A percentile compares a stretch with the other conserved stretches of the same genome.
phyloP scores from a whole-genome alignment of 2,329 filamentous ascomycete species.

The Penicillium thymicola region DNA sequence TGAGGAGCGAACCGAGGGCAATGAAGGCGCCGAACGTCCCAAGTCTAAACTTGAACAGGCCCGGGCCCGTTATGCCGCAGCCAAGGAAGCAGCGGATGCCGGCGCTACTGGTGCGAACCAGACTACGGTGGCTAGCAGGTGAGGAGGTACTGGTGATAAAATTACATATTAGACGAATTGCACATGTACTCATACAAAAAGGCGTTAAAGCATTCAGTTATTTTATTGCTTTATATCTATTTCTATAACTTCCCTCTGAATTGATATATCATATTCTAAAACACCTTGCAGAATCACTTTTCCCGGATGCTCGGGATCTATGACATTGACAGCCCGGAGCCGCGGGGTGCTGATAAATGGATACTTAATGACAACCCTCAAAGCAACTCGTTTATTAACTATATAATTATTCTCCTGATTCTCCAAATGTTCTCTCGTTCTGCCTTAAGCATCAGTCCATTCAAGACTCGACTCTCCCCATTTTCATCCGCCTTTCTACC shows the following conservation, averaged over 20 bases:
- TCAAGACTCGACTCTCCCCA: too few species aligned
- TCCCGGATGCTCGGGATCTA: too few species aligned
- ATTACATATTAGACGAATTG: background rate
- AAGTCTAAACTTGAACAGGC: constrained; percentile 58
- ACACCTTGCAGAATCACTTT: background rate
- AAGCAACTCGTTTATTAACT: too few species aligned
- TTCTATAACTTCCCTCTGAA: background rate
- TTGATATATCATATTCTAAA: background rate
- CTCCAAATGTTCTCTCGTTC: too few species aligned
- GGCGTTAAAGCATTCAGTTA: background rate
- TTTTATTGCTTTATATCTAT: background rate
- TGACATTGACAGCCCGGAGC: too few species aligned
- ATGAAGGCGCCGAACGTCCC: constrained; percentile 28
- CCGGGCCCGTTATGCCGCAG: constrained; percentile 55
- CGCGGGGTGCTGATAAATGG: too few species aligned
- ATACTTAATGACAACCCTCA: too few species aligned
- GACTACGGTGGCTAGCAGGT: constrained; percentile 2
- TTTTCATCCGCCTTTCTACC: too few species aligned
- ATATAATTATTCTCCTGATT: too few species aligned
- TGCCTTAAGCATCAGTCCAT: too few species aligned
- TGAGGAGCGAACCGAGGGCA: constrained; percentile 26
- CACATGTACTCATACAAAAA: constrained; percentile 10
- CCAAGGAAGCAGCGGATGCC: constrained; percentile 29
- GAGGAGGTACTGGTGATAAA: background rate
- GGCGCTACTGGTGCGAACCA: constrained; percentile 10